Evolutionary conservation across 2,329 filamentous ascomycete species (phyloP), one percentile per base, ranked within the genome.

Genomic region (Exserohilum turcica): DNA sequence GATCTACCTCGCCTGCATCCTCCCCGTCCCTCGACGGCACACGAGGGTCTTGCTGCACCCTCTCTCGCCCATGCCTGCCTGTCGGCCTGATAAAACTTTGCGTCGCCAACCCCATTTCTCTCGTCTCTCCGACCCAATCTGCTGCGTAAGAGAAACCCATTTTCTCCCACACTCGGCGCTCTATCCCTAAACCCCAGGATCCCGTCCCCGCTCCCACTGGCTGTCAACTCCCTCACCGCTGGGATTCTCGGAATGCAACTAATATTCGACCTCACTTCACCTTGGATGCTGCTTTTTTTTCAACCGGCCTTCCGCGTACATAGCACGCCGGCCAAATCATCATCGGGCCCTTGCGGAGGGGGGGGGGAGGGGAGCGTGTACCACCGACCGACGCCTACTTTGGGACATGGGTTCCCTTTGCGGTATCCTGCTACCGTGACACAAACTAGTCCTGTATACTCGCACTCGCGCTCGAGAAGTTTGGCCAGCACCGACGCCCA

Each of bases 211-310:
- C 61, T 47, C 44, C 49, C 50, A 56, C 57, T 66, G 61, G 60
- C 64, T 35, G 60, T 52, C 43, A 53, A 56, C n/a, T n/a, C 53
- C 27, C 48, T 49, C 48, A 60, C 52, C 64, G 66, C 60, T 56
- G 49, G 49, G 62, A 57, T 64, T 67, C 54, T 68, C 66, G 66
- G 66, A 66, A 65, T 52, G 36, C 57, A 54, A 49, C 55, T 50
- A 58, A 46, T 60, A 56, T n/a, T n/a, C n/a, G 48, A 37, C 13
- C 24, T 6, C 33, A 24, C 38, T n/a, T 16, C 24, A 16, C 16
- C 28, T 44, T 31, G 18, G 15, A 32, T 35, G 19, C 24, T 53
- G 51, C 45, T 53, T 49, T 52, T 53, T 52, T 29, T 18, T 43
- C 45, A 29, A 35, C 45, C 45, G 45, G 16, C 13, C 49, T 48